Evolutionary conservation across 2,329 filamentous ascomycete species (phyloP).

Genomic region (Calycina herbarum): DNA sequence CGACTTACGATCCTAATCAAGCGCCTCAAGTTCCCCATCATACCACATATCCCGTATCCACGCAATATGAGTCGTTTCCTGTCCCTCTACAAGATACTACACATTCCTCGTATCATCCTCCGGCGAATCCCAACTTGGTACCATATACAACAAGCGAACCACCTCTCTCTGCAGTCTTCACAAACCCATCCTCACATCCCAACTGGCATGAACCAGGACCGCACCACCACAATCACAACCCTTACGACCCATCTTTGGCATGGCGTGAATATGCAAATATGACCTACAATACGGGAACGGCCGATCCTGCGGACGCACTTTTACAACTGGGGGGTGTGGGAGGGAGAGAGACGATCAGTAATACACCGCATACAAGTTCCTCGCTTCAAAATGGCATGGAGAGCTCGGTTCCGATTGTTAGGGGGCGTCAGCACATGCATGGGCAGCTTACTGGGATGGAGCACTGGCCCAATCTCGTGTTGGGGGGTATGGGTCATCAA

Average conservation of each 20-base stretch:
- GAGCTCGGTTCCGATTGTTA: not conserved
- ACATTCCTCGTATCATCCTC: not conserved
- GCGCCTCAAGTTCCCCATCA: not conserved
- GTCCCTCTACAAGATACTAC: not conserved
- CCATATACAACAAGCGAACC: not conserved
- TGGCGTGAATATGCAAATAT: not conserved
- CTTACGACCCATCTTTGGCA: not conserved
- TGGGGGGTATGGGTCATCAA: not conserved
- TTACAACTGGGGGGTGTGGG: not conserved
- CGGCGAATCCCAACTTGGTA: not conserved
- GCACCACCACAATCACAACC: not conserved
- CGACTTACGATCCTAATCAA: slow-evolving; percentile 13
- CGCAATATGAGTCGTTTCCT: not conserved
- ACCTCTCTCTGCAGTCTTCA: not conserved
- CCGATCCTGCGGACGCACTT: not conserved
- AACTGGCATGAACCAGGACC: not conserved
- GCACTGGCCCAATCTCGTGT: not conserved
- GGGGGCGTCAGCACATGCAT: not conserved
- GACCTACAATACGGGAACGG: not conserved
- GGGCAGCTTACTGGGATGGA: not conserved
- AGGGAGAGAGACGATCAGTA: not conserved
- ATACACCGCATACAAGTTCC: not conserved
- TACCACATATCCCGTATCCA: not conserved
- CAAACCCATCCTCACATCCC: not conserved
- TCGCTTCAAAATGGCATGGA: not conserved